Evolutionary conservation across 2,329 filamentous ascomycete genomes (phyloP).

Genomic region (Cercospora sojina): DNA sequence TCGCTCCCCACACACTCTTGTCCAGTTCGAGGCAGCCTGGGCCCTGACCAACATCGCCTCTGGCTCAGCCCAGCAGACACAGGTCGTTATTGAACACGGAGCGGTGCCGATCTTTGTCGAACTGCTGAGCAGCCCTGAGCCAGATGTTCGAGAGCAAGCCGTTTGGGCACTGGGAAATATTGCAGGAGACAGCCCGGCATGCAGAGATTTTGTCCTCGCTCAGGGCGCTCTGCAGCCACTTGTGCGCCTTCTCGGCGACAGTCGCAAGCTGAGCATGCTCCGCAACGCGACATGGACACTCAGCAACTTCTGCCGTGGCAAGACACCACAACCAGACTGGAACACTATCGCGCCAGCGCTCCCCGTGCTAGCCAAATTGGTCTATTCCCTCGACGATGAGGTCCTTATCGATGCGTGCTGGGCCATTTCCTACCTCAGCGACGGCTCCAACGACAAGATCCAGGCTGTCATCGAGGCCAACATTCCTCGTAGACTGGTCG

Average conservation of each 20-base stretch:
- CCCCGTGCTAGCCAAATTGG: slow-evolving; percentile 91
- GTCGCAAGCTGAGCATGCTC: slow-evolving; percentile 98
- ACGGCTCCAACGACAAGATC: slow-evolving; percentile 98
- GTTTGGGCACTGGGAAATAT: slow-evolving; percentile 99
- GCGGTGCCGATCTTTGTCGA: slow-evolving; percentile 98
- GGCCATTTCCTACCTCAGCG: slow-evolving; percentile 98
- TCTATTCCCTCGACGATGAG: slow-evolving; percentile 97
- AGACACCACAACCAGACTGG: slow-evolving; percentile 98
- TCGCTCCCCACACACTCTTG: slow-evolving; percentile 92
- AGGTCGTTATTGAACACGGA: slow-evolving; percentile 97
- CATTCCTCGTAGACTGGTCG: slow-evolving; percentile 91
- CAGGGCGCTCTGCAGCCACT: slow-evolving; percentile 89
- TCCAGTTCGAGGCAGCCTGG: slow-evolving; percentile 99
- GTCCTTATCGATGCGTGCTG: slow-evolving; percentile 98
- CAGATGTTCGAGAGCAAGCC: slow-evolving; percentile 95
- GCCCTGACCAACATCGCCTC: slow-evolving; percentile 99
- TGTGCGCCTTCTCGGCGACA: slow-evolving; percentile 86
- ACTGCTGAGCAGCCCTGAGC: slow-evolving; percentile 90
- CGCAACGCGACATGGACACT: slow-evolving; percentile 98
- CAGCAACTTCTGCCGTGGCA: slow-evolving; percentile 99
- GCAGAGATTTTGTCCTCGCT: slow-evolving; percentile 92
- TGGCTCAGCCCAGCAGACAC: slow-evolving; percentile 93
- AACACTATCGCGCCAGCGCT: slow-evolving; percentile 90
- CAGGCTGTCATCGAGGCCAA: slow-evolving; percentile 98
- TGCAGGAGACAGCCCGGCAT: slow-evolving; percentile 94